Evolutionary conservation across 352 stramenopile species (phyloP).

Genomic region (Phytopythium mirpurense): DNA sequence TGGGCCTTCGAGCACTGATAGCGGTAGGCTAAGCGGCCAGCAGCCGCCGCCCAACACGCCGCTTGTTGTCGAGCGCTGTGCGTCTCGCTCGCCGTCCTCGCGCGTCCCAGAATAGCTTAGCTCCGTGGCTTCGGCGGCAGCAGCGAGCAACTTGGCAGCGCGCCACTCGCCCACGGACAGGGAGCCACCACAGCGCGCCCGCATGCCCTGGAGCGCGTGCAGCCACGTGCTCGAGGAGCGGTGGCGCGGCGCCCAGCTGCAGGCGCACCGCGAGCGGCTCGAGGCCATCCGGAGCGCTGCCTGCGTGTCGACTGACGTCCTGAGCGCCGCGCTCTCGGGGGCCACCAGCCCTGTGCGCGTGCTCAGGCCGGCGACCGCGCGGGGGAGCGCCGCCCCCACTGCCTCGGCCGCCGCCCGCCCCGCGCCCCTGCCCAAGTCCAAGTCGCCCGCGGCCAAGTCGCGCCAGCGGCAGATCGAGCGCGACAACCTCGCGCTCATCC

Average conservation of each 20-base stretch:
- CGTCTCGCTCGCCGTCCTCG: background rate
- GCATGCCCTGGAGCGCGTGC: conserved; percentile 40
- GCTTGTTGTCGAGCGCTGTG: too few relatives aligned
- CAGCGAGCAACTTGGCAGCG: background rate
- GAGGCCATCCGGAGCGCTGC: conserved; percentile 34
- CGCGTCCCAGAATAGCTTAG: background rate
- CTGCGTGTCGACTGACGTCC: conserved; percentile 15
- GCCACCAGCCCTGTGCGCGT: conserved; percentile 20
- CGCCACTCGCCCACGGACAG: background rate
- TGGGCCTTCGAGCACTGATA: conserved; percentile 79
- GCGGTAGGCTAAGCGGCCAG: too few relatives aligned
- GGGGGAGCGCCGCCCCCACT: too few relatives aligned
- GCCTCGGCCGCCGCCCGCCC: conserved; percentile 10
- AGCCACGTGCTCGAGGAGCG: conserved; percentile 39
- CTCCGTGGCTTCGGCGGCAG: background rate
- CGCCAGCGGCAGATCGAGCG: conserved; percentile 49
- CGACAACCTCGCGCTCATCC: conserved; percentile 55
- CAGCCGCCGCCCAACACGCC: too few relatives aligned
- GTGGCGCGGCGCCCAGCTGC: conserved; percentile 29
- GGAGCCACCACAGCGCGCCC: background rate
- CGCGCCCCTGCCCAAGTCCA: conserved; percentile 19
- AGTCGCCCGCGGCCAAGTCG: conserved; percentile 41
- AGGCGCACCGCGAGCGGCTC: conserved; percentile 38
- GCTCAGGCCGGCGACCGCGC: conserved; percentile 11
- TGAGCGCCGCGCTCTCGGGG: conserved; percentile 20